A percentile compares a stretch with the other conserved stretches of the same genome.
Evolutionary conservation across 345 rosid species (phyloP).

Genomic region (Pistacia atlantica): DNA sequence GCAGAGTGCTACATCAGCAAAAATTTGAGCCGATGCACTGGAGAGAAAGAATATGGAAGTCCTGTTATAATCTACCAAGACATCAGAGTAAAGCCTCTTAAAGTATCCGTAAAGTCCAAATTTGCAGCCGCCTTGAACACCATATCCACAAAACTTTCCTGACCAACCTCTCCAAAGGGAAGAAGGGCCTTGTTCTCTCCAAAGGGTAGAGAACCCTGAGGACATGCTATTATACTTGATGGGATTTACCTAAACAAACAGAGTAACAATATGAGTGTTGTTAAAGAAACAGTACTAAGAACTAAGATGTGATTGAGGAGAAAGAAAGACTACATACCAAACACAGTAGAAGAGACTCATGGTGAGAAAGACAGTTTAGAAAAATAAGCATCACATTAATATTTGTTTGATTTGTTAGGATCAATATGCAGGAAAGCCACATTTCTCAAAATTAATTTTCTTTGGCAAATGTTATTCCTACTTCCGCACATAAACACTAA

Average conservation of each 20-base stretch:
- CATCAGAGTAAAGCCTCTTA: no score
- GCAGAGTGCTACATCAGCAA: no score
- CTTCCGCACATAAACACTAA: background rate
- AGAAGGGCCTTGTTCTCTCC: constrained; percentile 72
- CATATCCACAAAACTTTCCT: constrained; percentile 62
- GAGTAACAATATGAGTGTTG: background rate
- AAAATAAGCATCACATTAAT: background rate
- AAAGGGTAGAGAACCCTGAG: constrained; percentile 53
- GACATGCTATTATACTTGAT: constrained; percentile 54
- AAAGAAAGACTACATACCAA: no score
- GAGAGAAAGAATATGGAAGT: no score
- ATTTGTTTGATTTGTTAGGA: background rate
- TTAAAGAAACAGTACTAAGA: background rate
- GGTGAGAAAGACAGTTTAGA: background rate
- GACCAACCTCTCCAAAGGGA: constrained; percentile 77
- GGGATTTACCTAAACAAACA: constrained; percentile 50
- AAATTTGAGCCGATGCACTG: no score
- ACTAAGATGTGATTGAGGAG: no score
- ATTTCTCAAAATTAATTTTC: background rate
- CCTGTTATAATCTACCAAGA: no score
- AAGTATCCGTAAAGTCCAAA: no score
- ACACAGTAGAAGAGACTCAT: no score
- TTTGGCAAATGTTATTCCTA: background rate
- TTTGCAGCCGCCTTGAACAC: constrained; percentile 61
- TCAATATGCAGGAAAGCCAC: background rate